Evolutionary conservation across 192 early-diverging fungal genomes (phyloP).

Genomic region (Coemansia sp.): DNA sequence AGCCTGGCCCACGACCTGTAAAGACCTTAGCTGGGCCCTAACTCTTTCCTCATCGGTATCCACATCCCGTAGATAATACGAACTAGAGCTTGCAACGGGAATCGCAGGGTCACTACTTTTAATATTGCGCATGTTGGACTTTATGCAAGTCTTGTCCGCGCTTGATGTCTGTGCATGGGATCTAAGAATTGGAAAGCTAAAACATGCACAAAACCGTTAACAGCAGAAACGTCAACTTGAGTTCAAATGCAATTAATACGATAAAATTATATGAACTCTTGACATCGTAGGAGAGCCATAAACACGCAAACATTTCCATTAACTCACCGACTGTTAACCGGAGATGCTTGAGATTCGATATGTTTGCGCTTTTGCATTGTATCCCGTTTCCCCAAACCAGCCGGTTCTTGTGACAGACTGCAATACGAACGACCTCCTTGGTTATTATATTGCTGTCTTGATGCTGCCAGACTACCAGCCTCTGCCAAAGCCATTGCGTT

Average conservation of each 20-base stretch:
- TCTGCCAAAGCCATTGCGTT: conserved; percentile 3
- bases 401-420: neutral
- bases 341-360: neutral
- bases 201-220: neutral
- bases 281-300: neutral
- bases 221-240: no score
- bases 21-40: neutral
- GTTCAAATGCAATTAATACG: neutral
- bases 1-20: conserved; percentile 43
- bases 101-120: neutral
- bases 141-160: neutral
- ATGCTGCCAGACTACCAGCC: neutral
- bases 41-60: neutral
- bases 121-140: neutral
- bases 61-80: neutral
- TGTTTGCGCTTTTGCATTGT: neutral
- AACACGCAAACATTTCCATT: neutral
- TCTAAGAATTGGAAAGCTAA: conserved; percentile 3
- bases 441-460: neutral
- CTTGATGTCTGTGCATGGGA: conserved; percentile 6
- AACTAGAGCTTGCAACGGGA: neutral
- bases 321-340: neutral
- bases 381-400: neutral
- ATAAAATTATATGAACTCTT: neutral
- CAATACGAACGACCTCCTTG: neutral